Evolutionary conservation across 1,284 basidiomycete species (phyloP), one percentile per base, ranked within the genome.

Genomic region (Gymnopus androsaceus): DNA sequence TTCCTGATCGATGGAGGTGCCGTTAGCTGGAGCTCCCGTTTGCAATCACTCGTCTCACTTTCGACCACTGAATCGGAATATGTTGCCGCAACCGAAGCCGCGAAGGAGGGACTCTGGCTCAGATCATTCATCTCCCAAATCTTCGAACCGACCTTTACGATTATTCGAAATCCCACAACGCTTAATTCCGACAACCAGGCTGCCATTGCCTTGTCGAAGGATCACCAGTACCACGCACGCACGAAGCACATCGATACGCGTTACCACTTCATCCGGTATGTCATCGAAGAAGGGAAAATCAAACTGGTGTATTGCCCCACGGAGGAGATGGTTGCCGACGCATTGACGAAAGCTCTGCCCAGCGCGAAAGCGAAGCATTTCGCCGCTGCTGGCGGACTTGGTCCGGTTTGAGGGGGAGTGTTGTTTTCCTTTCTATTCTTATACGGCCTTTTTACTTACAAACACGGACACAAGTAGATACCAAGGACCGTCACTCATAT

Each of bases 171-270:
- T 48, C 61, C 12, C 61, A 55, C 3, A 28, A 28, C 8, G n/a
- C 49, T 23, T 27, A n/a, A 44, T 21, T 64, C 61, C 12, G 64
- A 75, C 55, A 73, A 72, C 47, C 60, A 68, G 31, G 56, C 64
- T 0, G 62, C 65, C 3, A 67, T 75, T 31, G 51, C 55, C 2
- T 47, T 75, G 0, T 59, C 59, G 6, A 31, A 59, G 1, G 65
- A 72, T 41, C 63, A 67, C 36, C 55, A 58, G 2, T 67, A 67
- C 56, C 69, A 70, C 46, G 62, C 64, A 2, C 51, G 67, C 14
- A 75, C 70, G 0, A 76, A 76, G 51, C 76, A 78, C 54, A 75
- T 77, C 38, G 68, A 75, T 47, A 63, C 72, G 23, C 53, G 56
- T 2, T 66, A 67, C 51, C 74, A 75, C 49, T 69, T 64, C 46